phyloP scores from a whole-genome alignment of 305 asterid genomes.

The Withania somnifera region DNA sequence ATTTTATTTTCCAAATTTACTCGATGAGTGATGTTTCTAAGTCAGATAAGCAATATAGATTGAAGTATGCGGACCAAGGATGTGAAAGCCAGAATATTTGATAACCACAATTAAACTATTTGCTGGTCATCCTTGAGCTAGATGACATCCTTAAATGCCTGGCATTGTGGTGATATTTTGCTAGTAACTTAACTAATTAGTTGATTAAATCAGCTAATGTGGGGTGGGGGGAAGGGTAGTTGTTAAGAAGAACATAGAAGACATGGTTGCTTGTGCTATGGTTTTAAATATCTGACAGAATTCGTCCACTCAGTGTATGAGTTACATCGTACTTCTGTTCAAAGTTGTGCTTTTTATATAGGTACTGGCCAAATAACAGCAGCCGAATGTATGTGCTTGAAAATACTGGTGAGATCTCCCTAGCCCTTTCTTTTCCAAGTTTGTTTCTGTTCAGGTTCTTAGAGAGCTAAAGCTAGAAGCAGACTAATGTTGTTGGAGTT shows the following conservation, averaged over 20 bases:
- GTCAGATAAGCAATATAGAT: neutral
- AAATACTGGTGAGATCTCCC: slow-evolving; percentile 48
- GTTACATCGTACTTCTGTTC: neutral
- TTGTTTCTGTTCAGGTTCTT: neutral
- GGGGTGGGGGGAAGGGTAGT: neutral
- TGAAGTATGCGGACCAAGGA: neutral
- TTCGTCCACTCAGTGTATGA: neutral
- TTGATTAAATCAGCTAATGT: neutral
- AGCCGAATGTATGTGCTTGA: slow-evolving; percentile 90
- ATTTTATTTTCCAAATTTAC: neutral
- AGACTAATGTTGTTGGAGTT: neutral
- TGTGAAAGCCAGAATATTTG: neutral
- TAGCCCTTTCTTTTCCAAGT: neutral
- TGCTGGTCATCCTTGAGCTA: neutral
- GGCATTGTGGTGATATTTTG: neutral
- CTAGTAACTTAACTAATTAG: neutral
- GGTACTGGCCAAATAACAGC: slow-evolving; percentile 88
- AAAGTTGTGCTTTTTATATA: slow-evolving; percentile 9
- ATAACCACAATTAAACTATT: neutral
- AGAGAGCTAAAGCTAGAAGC: neutral
- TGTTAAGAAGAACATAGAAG: neutral
- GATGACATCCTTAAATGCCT: neutral
- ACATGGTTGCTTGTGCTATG: neutral
- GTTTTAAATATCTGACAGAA: neutral
- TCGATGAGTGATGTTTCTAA: neutral